A percentile compares a stretch with the other conserved stretches of the same genome.
These are phyloP conservation scores for Talaromyces sp. DNA, from an alignment of 2,329 filamentous ascomycete species.

Conservation along the genomic window DNA sequence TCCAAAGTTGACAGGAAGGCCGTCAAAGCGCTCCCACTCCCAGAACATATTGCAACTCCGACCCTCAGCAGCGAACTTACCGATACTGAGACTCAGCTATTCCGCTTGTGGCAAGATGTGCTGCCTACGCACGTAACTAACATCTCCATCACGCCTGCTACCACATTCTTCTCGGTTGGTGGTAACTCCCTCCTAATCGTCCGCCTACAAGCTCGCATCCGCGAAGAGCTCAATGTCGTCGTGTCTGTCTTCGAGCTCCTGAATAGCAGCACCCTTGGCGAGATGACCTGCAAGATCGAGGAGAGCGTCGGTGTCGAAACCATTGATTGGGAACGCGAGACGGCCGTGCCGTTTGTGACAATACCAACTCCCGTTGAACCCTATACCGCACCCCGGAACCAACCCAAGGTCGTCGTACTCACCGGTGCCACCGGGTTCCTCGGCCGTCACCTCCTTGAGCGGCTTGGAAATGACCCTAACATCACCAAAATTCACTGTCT, in stretches of 20 bases:
- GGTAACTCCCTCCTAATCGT: conserved; percentile 4
- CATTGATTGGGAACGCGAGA: conserved; percentile 4
- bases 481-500: conserved; percentile 41
- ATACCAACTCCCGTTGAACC: background rate
- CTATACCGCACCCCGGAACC: background rate
- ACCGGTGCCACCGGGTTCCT: conserved; percentile 34
- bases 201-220: conserved; percentile 6
- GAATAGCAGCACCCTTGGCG: background rate
- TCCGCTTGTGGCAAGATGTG: conserved; percentile 18
- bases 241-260: background rate
- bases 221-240: background rate
- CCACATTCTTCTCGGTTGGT: conserved; percentile 6
- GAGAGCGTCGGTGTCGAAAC: background rate
- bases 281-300: background rate
- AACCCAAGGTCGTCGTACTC: conserved; percentile 12
- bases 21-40: conserved; percentile 17
- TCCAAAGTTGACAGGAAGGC: conserved; percentile 24
- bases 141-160: background rate
- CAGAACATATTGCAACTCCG: conserved; percentile 4
- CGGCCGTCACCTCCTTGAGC: conserved; percentile 30
- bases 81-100: conserved; percentile 14
- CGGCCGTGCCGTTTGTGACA: background rate
- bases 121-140: conserved; percentile 2
- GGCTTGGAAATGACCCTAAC: conserved; percentile 25
- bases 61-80: conserved; percentile 5